These are phyloP conservation scores for Chaetomium sp. DNA, from an alignment of 2,329 filamentous ascomycete genomes.

Conservation along the genomic window DNA sequence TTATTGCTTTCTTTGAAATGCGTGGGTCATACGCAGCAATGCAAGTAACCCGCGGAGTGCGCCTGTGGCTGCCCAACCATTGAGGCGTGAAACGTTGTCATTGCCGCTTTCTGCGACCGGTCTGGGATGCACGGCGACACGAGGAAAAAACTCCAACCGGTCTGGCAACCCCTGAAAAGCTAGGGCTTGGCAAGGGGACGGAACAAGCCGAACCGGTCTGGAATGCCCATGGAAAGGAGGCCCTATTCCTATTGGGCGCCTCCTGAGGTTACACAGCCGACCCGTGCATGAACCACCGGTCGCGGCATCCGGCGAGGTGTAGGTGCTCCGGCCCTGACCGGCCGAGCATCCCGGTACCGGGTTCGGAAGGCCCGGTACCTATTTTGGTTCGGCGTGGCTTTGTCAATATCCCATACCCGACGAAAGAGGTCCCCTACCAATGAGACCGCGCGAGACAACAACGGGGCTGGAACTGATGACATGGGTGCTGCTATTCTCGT, in stretches of 20 bases:
- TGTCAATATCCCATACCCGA: not conserved
- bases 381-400: not conserved
- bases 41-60: not conserved
- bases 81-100: not conserved
- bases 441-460: not conserved
- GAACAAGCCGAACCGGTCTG: constrained; percentile 8
- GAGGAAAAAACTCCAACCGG: not conserved
- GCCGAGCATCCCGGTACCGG: not conserved
- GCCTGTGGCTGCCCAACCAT: not conserved
- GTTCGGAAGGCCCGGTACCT: not conserved
- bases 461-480: not conserved
- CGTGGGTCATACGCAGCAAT: not conserved
- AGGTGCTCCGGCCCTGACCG: not conserved
- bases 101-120: constrained; percentile 1
- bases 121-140: not conserved
- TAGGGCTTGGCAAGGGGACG: not conserved
- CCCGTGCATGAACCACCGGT: constrained; percentile 7
- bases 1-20: not conserved
- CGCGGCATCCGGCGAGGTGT: not conserved
- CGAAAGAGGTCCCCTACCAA: not conserved
- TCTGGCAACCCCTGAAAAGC: not conserved
- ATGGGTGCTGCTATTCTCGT: not conserved
- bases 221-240: not conserved
- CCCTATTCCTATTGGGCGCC: not conserved
- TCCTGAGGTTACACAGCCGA: not conserved